Evolutionary conservation across 2,329 filamentous ascomycete species (phyloP).

Genomic region (Colletotrichum godetiae): DNA sequence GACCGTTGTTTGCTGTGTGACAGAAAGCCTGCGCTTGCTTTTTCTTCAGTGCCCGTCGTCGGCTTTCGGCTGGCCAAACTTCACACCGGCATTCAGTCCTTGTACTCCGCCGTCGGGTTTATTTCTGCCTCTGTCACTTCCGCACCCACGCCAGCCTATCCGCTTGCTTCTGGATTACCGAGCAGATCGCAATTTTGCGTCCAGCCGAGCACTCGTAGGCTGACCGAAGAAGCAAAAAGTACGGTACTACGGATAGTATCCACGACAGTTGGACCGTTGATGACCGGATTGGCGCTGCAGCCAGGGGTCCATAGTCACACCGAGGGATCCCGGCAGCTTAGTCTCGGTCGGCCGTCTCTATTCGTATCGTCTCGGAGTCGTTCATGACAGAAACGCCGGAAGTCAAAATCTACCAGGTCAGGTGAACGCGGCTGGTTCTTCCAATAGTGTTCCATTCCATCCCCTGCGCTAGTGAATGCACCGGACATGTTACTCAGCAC

Average conservation of each 20-base stretch:
- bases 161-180: conserved; percentile 12
- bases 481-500: not conserved
- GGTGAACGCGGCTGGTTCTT: conserved; percentile 25
- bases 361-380: conserved; percentile 3
- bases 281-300: not conserved
- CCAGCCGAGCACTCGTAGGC: conserved; percentile 6
- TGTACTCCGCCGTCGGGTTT: not conserved
- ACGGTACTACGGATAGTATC: not conserved
- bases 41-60: not conserved
- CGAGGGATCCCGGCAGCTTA: conserved; percentile 6
- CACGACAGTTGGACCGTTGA: conserved; percentile 1
- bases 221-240: conserved; percentile 23
- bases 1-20: conserved; percentile 10
- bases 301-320: conserved; percentile 20
- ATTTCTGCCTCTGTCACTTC: not conserved
- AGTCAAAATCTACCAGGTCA: conserved; percentile 21
- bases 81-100: not conserved
- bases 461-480: conserved; percentile 17
- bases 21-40: not conserved
- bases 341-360: conserved; percentile 12
- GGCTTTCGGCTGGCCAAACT: not conserved
- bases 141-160: not conserved
- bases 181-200: conserved; percentile 13
- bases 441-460: conserved; percentile 21
- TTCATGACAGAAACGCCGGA: conserved; percentile 6